phyloP scores from a whole-genome alignment of 2,329 filamentous ascomycete species.

The Aspergillus transmontanensis region DNA sequence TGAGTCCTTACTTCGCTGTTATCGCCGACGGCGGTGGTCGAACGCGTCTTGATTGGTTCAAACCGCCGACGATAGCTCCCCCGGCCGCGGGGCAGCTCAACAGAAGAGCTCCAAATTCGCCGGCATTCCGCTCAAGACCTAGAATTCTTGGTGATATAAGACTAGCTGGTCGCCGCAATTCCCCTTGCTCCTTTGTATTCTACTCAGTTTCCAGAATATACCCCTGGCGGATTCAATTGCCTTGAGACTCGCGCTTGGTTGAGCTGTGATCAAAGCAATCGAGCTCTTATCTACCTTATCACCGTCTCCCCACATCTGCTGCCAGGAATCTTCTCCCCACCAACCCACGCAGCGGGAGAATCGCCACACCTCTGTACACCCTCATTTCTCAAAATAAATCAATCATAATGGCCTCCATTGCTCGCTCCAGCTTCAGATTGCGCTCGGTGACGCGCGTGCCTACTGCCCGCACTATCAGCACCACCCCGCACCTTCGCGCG shows the following conservation, averaged over 20 bases:
- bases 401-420: constrained; percentile 38
- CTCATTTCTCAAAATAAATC: background rate
- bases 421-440: constrained; percentile 39
- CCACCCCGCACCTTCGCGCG: constrained; percentile 37
- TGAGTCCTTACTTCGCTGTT: background rate
- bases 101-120: constrained; percentile 21
- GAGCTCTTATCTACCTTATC: constrained; percentile 8
- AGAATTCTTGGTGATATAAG: constrained; percentile 10
- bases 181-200: background rate
- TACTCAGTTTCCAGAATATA: background rate
- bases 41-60: constrained; percentile 24
- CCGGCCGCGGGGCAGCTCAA: constrained; percentile 25
- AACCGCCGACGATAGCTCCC: constrained; percentile 28
- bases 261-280: background rate
- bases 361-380: background rate
- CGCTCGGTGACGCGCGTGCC: constrained; percentile 37
- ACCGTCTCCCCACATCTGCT: background rate
- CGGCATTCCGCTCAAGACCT: constrained; percentile 14
- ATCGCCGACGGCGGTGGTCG: constrained; percentile 3
- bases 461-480: constrained; percentile 38
- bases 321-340: background rate
- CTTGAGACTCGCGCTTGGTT: background rate
- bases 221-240: background rate
- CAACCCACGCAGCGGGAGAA: background rate
- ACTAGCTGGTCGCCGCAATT: background rate